phyloP scores from a whole-genome alignment of 495 filamentous ascomycete genomes.

The Aspergillus avenaceus region DNA sequence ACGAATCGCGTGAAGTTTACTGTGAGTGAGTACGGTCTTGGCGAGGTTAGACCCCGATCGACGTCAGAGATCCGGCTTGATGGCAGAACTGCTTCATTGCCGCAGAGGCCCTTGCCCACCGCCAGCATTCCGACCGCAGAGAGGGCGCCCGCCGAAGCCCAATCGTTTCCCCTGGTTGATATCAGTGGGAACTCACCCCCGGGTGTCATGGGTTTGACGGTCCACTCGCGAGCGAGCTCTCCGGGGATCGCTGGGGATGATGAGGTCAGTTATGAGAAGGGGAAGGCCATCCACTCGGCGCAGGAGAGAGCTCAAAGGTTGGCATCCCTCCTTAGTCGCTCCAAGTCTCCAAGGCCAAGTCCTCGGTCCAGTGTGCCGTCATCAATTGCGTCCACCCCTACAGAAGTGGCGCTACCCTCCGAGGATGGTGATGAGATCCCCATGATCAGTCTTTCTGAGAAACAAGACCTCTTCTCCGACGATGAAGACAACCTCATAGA shows the following conservation, averaged over 20 bases:
- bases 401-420: slow-evolving; percentile 22
- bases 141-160: slow-evolving; percentile 22
- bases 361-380: slow-evolving; percentile 25
- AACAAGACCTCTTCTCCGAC: slow-evolving; percentile 30
- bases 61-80: slow-evolving; percentile 28
- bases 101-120: slow-evolving; percentile 33
- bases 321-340: slow-evolving; percentile 31
- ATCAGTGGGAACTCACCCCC: slow-evolving; percentile 27
- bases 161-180: slow-evolving; percentile 24
- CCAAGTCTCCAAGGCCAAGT: slow-evolving; percentile 30
- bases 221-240: slow-evolving; percentile 28
- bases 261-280: slow-evolving; percentile 39
- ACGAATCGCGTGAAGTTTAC: slow-evolving; percentile 39
- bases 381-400: slow-evolving; percentile 29
- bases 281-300: slow-evolving; percentile 32
- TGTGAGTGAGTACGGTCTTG: slow-evolving; percentile 19
- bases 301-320: slow-evolving; percentile 31
- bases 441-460: slow-evolving; percentile 36
- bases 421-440: slow-evolving; percentile 38
- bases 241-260: slow-evolving; percentile 20
- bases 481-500: slow-evolving; percentile 31
- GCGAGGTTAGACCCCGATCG: slow-evolving; percentile 17
- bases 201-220: slow-evolving; percentile 28
- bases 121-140: slow-evolving; percentile 40
- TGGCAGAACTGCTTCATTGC: slow-evolving; percentile 28